A percentile compares a stretch with the other conserved stretches of the same genome.
Evolutionary conservation across 2,329 filamentous ascomycete species (phyloP).

Genomic region (Neonectria magnoliae): DNA sequence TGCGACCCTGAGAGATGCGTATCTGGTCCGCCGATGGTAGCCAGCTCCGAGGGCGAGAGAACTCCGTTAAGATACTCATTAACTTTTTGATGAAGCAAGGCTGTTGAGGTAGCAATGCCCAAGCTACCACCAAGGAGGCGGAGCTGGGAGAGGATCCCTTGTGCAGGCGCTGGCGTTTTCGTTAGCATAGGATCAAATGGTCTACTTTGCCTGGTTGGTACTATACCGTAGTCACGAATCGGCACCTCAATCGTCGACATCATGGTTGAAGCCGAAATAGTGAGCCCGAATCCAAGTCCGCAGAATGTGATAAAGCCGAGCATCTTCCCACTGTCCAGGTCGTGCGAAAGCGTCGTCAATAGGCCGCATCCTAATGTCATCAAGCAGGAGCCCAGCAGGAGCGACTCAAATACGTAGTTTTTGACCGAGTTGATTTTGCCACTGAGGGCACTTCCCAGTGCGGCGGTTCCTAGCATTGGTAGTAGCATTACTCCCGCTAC

Average conservation of each 20-base stretch:
- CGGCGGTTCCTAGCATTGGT: constrained; percentile 61
- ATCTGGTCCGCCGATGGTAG: constrained; percentile 36
- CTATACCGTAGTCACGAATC: constrained; percentile 57
- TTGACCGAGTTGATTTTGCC: constrained; percentile 55
- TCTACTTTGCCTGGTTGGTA: not conserved
- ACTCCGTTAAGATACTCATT: constrained; percentile 42
- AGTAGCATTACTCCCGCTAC: constrained; percentile 62
- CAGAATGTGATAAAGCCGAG: constrained; percentile 61
- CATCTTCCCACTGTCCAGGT: constrained; percentile 54
- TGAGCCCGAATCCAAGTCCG: constrained; percentile 63
- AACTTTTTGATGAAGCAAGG: constrained; percentile 52
- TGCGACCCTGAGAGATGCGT: constrained; percentile 42
- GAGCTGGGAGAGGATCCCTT: constrained; percentile 62
- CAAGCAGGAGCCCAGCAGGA: constrained; percentile 53
- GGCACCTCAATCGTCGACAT: constrained; percentile 55
- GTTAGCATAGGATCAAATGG: constrained; percentile 25
- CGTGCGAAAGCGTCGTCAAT: constrained; percentile 50
- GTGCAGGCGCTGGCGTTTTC: constrained; percentile 55
- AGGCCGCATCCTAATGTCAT: constrained; percentile 60
- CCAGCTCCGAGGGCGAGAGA: constrained; percentile 43
- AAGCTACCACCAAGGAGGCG: constrained; percentile 64
- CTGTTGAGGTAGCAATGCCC: constrained; percentile 63
- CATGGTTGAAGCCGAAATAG: constrained; percentile 59
- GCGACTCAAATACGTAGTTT: constrained; percentile 56
- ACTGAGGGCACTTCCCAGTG: constrained; percentile 55